Conservation (phyloP, 1,284 basidiomycete species). For the Naganishia sp. region DNA sequence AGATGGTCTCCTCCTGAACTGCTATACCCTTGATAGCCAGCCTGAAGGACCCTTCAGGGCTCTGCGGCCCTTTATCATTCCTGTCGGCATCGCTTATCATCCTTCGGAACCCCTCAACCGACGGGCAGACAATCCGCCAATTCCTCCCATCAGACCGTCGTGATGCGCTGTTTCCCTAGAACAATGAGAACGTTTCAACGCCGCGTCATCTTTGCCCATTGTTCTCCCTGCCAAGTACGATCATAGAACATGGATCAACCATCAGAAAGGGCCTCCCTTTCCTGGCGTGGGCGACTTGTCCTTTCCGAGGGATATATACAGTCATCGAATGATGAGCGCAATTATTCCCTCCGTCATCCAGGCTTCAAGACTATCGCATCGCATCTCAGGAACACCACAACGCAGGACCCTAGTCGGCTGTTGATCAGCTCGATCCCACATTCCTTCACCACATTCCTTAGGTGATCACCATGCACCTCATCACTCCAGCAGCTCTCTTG, state of each 20-base stretch:
- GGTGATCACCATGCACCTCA: background rate
- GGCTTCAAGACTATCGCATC: background rate
- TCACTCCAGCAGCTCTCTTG: background rate
- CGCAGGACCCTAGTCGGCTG: background rate
- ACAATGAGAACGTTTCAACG: no score
- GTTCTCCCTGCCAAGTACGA: background rate
- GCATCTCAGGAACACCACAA: background rate
- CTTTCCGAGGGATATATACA: background rate
- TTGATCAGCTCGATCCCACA: background rate
- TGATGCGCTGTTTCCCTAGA: no score
- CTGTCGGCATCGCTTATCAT: no score
- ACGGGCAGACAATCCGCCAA: no score
- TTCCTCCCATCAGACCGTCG: no score
- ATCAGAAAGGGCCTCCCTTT: constrained; percentile 1
- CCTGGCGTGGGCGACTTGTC: background rate
- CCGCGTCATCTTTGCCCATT: background rate
- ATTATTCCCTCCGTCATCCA: background rate
- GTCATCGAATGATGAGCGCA: background rate
- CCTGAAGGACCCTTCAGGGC: no score
- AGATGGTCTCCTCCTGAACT: no score
- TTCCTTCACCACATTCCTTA: background rate
- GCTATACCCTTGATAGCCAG: no score
- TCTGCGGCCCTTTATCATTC: no score
- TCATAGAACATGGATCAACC: constrained; percentile 7
- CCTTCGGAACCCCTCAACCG: no score